Conservation (phyloP, 306 rosid species). For the Crotalaria pallida region DNA sequence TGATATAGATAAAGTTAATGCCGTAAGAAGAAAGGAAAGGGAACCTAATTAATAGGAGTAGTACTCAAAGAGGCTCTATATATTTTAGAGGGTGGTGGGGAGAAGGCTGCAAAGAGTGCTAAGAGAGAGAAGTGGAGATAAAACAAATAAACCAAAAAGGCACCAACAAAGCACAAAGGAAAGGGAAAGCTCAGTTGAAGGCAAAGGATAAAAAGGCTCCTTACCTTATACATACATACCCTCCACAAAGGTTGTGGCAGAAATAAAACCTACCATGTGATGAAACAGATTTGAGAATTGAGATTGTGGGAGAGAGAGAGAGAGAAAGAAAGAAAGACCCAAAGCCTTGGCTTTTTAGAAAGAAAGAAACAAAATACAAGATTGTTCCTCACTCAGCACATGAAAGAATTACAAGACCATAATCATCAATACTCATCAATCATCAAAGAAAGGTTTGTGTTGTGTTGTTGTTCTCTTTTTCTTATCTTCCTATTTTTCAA, state of each 20-base stretch:
- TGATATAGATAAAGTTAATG: conserved; percentile 41
- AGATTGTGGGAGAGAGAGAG: neutral
- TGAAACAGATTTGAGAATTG: conserved; percentile 22
- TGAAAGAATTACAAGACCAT: conserved; percentile 12
- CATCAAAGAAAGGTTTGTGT: conserved; percentile 32
- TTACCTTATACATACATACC: conserved; percentile 20
- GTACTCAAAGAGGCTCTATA: conserved; percentile 48
- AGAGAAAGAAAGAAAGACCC: neutral
- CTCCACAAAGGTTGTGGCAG: conserved; percentile 39
- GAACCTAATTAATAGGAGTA: too few species aligned
- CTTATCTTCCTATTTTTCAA: neutral
- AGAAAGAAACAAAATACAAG: neutral
- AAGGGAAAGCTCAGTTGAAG: conserved; percentile 31
- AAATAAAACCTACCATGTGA: conserved; percentile 38
- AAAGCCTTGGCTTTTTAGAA: conserved; percentile 11
- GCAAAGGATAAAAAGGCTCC: conserved; percentile 41
- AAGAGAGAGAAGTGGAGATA: neutral
- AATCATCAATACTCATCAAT: conserved; percentile 11
- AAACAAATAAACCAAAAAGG: conserved; percentile 37
- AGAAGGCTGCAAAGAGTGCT: conserved; percentile 26
- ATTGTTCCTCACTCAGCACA: conserved; percentile 6
- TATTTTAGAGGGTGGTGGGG: conserved; percentile 49
- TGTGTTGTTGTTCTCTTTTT: neutral
- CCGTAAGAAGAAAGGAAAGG: conserved; percentile 88
- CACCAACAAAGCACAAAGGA: conserved; percentile 37